Percentiles rank a stretch among this genome's conserved stretches.
Evolutionary conservation across 352 stramenopile species (phyloP).

Genomic region (Globisporangium spinosum): DNA sequence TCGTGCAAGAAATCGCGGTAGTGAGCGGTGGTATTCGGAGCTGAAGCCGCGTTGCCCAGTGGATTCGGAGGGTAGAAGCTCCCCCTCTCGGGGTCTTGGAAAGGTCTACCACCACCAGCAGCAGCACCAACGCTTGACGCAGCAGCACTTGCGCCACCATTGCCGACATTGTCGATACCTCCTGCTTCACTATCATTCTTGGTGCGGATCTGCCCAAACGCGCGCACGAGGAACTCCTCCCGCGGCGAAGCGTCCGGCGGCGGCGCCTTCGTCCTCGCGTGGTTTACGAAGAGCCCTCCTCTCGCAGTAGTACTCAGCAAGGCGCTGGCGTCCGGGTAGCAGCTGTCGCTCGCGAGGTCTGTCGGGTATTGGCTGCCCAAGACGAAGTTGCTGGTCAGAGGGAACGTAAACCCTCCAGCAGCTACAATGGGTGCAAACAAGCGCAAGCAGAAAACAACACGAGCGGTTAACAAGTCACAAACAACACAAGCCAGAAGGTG

Average conservation of each 20-base stretch:
- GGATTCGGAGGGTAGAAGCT: not conserved
- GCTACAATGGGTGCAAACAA: not conserved
- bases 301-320: not conserved
- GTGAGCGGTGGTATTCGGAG: not conserved
- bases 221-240: constrained; percentile 68
- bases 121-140: too few relatives aligned
- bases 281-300: not conserved
- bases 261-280: not conserved
- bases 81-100: not conserved
- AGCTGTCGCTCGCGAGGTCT: not conserved
- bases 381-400: not conserved
- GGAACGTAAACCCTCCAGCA: constrained; percentile 8
- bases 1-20: not conserved
- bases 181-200: not conserved
- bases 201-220: constrained; percentile 53
- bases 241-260: constrained; percentile 51
- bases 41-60: not conserved
- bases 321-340: not conserved
- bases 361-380: too few relatives aligned
- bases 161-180: not conserved
- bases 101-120: not conserved
- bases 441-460: not conserved
- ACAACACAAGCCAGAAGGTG: not conserved
- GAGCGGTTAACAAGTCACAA: not conserved
- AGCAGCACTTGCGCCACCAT: not conserved